Conservation (phyloP, 257 asterid species). For the Scutellaria minor region DNA sequence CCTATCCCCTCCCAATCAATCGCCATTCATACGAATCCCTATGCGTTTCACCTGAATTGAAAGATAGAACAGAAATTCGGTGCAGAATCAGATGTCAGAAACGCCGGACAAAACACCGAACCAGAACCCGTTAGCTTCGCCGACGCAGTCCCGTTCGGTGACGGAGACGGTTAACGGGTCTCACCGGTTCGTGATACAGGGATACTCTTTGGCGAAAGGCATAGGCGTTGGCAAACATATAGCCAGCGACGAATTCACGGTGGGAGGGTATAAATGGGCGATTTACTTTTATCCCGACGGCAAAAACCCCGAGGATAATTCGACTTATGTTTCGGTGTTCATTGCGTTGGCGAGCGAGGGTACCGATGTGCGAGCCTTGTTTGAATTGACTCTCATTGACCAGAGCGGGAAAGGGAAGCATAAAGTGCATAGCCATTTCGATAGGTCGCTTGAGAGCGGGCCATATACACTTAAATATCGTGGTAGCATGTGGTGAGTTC, state of each 20-base stretch:
- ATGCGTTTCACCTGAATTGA: constrained; percentile 5
- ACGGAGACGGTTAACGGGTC: constrained; percentile 85
- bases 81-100: constrained; percentile 39
- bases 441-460: constrained; percentile 85
- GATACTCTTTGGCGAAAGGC: constrained; percentile 76
- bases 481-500: constrained; percentile 82
- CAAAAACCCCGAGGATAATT: constrained; percentile 76
- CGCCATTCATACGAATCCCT: constrained; percentile 9
- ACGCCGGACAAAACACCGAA: constrained; percentile 40
- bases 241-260: constrained; percentile 81
- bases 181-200: constrained; percentile 75
- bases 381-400: constrained; percentile 80
- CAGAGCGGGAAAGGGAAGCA: constrained; percentile 93
- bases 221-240: constrained; percentile 83
- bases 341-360: constrained; percentile 88
- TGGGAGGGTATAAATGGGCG: constrained; percentile 86
- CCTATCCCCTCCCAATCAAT: constrained; percentile 20
- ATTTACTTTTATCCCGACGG: constrained; percentile 87
- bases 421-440: constrained; percentile 90
- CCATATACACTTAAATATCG: constrained; percentile 78
- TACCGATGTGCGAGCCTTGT: constrained; percentile 82
- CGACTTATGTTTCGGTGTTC: constrained; percentile 72
- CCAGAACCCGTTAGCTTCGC: constrained; percentile 43
- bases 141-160: constrained; percentile 73
- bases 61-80: background rate